Evolutionary conservation across 176 grass and related monocot genomes (phyloP), one percentile per base, ranked within the genome.

Genomic region (Cocos nucifera): DNA sequence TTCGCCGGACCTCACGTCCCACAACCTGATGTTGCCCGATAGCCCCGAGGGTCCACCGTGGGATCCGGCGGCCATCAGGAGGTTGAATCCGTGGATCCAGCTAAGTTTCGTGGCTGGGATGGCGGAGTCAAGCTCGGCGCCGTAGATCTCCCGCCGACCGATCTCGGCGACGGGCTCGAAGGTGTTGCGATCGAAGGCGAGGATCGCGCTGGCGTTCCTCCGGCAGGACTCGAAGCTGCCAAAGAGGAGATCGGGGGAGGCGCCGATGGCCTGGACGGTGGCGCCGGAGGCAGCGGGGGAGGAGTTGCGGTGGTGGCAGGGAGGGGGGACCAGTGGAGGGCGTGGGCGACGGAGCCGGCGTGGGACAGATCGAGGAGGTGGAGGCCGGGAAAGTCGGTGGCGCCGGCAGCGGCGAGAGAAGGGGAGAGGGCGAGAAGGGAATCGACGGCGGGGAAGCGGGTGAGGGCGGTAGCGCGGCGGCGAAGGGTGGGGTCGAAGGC

Each of bases 191-290:
- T 98, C 93, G 60, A 85, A 86, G 0, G 71, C 81, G 28, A 98
- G 72, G 7, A 98, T 64, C 2, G 84, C 81, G 59, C 73, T 98
- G 16, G 87, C 83, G 54, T 88, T 98, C 35, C 87, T 71, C 6
- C 84, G 69, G 19, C 72, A 78, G 0, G 93, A 92, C 73, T 98
- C 81, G 49, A 92, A 98, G 75, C 84, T 88, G 27, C 78, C 49
- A 5, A 92, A 92, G 17, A 98, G 79, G 63, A 63, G 5, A 51
- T 51, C 2, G 50, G 77, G 62, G 39, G 76, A 76, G 21, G 73
- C 30, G 1, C 19, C 76, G 71, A 98, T 67, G 14, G 81, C 77
- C 15, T 85, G 66, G 64, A 92, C 87, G 14, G 72, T 78, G 19
- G 83, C 76, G 6, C 87, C 85, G 17, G 68, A 65, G 30, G 76